phyloP scores from a whole-genome alignment of 140 eudicot species.

The Stevia rebaudiana region DNA sequence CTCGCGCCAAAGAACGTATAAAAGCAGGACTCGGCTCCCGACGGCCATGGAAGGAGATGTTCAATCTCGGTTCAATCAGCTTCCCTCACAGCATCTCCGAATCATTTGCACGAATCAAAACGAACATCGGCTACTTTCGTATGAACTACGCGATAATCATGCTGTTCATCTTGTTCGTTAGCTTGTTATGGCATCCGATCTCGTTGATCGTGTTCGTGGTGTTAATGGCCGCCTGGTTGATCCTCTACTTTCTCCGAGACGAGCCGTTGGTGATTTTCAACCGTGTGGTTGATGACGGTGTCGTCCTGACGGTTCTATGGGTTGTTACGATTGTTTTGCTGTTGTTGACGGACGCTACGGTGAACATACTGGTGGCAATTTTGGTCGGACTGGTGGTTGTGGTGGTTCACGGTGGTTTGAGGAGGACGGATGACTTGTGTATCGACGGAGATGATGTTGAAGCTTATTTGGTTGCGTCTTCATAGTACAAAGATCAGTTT shows the following conservation, averaged over 20 bases:
- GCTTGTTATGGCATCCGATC: constrained; percentile 53
- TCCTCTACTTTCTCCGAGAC: constrained; percentile 50
- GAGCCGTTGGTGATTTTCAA: constrained; percentile 37
- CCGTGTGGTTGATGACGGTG: constrained; percentile 33
- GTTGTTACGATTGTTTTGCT: constrained; percentile 35
- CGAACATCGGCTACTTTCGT: constrained; percentile 46
- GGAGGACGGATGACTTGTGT: constrained; percentile 40
- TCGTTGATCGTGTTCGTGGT: constrained; percentile 39
- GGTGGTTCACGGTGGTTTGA: constrained; percentile 29
- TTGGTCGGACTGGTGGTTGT: constrained; percentile 32
- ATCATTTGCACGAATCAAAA: constrained; percentile 28
- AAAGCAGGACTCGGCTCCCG: constrained; percentile 34
- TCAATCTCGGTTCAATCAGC: constrained; percentile 25
- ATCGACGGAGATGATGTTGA: constrained; percentile 32
- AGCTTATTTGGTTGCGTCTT: constrained; percentile 22
- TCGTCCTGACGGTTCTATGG: constrained; percentile 25
- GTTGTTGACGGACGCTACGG: constrained; percentile 26
- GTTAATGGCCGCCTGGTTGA: constrained; percentile 51
- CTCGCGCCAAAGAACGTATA: constrained; percentile 39
- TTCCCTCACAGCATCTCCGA: constrained; percentile 32
- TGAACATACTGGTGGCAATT: constrained; percentile 25
- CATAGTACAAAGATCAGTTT: neutral
- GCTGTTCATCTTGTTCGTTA: constrained; percentile 35
- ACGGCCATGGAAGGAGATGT: constrained; percentile 49
- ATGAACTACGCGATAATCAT: constrained; percentile 43